Evolutionary conservation across 306 rosid species (phyloP).

Genomic region (Sindora glabra): DNA sequence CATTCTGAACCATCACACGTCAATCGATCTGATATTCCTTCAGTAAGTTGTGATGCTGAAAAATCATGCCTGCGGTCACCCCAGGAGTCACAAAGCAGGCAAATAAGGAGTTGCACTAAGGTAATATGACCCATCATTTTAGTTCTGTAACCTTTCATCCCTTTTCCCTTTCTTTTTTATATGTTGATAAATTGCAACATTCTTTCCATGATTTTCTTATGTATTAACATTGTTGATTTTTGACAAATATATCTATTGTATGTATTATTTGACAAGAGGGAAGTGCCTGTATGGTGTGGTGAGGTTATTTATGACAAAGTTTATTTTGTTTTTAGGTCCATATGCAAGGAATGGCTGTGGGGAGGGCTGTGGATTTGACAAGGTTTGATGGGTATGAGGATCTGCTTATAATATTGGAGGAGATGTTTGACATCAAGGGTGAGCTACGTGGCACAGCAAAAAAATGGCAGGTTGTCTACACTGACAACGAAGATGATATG

Average conservation of each 20-base stretch:
- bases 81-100: constrained; percentile 78
- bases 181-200: not conserved
- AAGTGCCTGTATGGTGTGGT: too few relatives aligned
- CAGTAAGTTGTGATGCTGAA: constrained; percentile 87
- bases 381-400: constrained; percentile 71
- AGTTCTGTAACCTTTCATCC: not conserved
- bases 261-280: not conserved
- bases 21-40: constrained; percentile 73
- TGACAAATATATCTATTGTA: not conserved
- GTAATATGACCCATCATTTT: constrained; percentile 28
- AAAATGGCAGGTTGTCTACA: constrained; percentile 90
- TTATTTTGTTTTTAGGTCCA: constrained; percentile 57
- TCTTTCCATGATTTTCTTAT: not conserved
- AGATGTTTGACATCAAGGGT: constrained; percentile 84
- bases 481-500: constrained; percentile 93
- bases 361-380: constrained; percentile 92
- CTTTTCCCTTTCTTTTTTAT: too few relatives aligned
- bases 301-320: too few relatives aligned
- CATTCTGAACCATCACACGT: constrained; percentile 85
- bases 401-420: constrained; percentile 76
- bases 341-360: constrained; percentile 99
- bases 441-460: constrained; percentile 68
- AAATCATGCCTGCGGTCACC: constrained; percentile 79
- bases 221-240: not conserved
- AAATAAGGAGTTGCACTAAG: constrained; percentile 97